A percentile compares a stretch with the other conserved stretches of the same genome.
These are phyloP conservation scores for Lactifluus pinguis DNA, from an alignment of 768 basidiomycete species.

Conservation along the genomic window DNA sequence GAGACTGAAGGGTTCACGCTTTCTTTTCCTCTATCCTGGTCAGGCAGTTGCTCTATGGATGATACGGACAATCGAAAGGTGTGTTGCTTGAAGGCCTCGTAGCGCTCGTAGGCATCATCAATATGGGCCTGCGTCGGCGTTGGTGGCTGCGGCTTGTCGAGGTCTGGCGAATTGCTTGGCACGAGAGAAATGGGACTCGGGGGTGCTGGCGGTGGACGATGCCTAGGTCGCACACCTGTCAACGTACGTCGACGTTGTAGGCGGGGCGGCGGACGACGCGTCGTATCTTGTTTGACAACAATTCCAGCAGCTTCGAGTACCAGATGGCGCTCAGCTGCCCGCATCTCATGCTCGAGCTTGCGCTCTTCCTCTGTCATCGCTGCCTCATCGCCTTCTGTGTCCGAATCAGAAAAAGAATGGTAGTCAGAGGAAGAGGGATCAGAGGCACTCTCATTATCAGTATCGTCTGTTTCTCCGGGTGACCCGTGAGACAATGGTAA, in stretches of 20 bases:
- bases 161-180: slow-evolving; percentile 23
- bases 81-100: slow-evolving; percentile 69
- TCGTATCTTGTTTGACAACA: slow-evolving; percentile 56
- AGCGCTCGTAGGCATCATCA: slow-evolving; percentile 85
- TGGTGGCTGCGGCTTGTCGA: not conserved
- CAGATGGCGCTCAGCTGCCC: slow-evolving; percentile 66
- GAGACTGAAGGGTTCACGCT: not conserved
- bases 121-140: slow-evolving; percentile 27
- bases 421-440: slow-evolving; percentile 18
- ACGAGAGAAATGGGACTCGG: slow-evolving; percentile 10
- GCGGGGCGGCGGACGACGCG: slow-evolving; percentile 36
- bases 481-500: not conserved
- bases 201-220: slow-evolving; percentile 49
- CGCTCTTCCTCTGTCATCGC: slow-evolving; percentile 34
- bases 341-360: slow-evolving; percentile 44
- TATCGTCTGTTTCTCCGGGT: slow-evolving; percentile 21
- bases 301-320: slow-evolving; percentile 88
- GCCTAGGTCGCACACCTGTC: slow-evolving; percentile 28
- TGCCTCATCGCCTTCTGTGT: slow-evolving; percentile 29
- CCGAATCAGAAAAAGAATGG: slow-evolving; percentile 10
- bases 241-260: slow-evolving; percentile 8
- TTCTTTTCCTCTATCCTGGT: slow-evolving; percentile 28
- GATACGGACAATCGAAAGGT: slow-evolving; percentile 52
- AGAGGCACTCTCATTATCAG: slow-evolving; percentile 20
- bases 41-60: slow-evolving; percentile 38